Evolutionary conservation across 371 early-diverging fungal genomes (phyloP), one percentile per base, ranked within the genome.

Genomic region (Haplosporangium sp.): DNA sequence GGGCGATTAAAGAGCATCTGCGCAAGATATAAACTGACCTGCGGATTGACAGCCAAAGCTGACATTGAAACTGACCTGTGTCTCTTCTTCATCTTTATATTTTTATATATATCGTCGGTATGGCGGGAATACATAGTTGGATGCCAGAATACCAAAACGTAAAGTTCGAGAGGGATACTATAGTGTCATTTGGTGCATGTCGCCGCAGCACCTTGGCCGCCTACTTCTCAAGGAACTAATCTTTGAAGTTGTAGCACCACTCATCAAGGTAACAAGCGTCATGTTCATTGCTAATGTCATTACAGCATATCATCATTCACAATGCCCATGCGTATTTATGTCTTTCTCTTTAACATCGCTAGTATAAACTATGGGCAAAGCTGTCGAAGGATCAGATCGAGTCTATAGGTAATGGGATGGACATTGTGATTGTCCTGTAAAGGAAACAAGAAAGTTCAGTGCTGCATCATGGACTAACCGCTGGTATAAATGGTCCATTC

Each of bases 301-400:
- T 11, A 5, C 5, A 14, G n/a, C 46, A 46, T 46, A 11, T 12
- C n/a, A 16, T 18, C 13, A n/a, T 50, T 18, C 20, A 50, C 20
- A 18, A 9, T 11, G 50, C 20, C 4, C 13, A 16, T 18, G 50
- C 18, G 10, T 48, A 9, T 20, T 50, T 14, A 18, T 18, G 1
- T 5, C 16, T 23, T 50, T 5, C n/a, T 40, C 23, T 18, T n/a
- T 9, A 5, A 14, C 36, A 4, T 7, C 41, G 12, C 14, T 59
- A 67, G 67, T 59, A 59, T 46, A 67, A 67, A 40, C 47, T 67
- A 14, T 67, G 67, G 67, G 55, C 67, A 2, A 59, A 67, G 42
- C 13, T 59, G 9, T 45, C 67, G n/a, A 55, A 67, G 36, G 67
- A 46, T 7, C 60, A 59, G 47, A 53, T 67, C 37, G 37, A 42